These are phyloP conservation scores for Agrocybe pediades DNA, from an alignment of 768 basidiomycete species.

Conservation along the genomic window DNA sequence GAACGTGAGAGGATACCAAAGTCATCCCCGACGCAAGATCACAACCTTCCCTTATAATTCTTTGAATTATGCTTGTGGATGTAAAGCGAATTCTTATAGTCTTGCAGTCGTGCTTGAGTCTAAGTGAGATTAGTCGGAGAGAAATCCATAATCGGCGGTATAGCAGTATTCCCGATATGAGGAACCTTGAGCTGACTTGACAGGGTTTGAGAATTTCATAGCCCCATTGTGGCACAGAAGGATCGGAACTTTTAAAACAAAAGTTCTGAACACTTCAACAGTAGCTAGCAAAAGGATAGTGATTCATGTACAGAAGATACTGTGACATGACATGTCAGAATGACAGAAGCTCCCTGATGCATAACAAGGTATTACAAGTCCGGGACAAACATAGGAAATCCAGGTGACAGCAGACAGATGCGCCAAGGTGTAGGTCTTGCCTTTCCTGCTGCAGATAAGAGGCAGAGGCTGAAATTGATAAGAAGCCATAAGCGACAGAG, in stretches of 20 bases:
- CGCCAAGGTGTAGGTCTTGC: neutral
- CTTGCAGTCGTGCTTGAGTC: too few relatives aligned
- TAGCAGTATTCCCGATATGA: neutral
- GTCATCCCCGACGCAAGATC: too few relatives aligned
- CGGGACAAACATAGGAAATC: slow-evolving; percentile 9
- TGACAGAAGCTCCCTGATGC: slow-evolving; percentile 9
- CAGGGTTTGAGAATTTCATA: neutral
- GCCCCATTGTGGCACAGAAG: neutral
- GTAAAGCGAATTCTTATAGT: too few relatives aligned
- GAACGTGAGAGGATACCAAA: too few relatives aligned
- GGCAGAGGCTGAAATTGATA: neutral
- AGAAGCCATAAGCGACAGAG: neutral
- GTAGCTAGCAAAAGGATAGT: slow-evolving; percentile 1
- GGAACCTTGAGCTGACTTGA: neutral
- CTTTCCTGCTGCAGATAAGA: neutral
- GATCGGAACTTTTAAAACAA: neutral
- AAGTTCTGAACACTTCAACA: slow-evolving; percentile 8
- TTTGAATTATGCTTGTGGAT: too few relatives aligned
- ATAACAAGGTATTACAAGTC: neutral
- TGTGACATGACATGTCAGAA: slow-evolving; percentile 24
- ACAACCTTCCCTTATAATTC: too few relatives aligned
- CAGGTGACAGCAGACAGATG: slow-evolving; percentile 6
- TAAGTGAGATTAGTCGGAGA: too few relatives aligned
- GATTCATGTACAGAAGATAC: neutral
- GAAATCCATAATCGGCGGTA: too few relatives aligned